Evolutionary conservation across 495 filamentous ascomycete species (phyloP).

Genomic region (Lepraria neglecta): DNA sequence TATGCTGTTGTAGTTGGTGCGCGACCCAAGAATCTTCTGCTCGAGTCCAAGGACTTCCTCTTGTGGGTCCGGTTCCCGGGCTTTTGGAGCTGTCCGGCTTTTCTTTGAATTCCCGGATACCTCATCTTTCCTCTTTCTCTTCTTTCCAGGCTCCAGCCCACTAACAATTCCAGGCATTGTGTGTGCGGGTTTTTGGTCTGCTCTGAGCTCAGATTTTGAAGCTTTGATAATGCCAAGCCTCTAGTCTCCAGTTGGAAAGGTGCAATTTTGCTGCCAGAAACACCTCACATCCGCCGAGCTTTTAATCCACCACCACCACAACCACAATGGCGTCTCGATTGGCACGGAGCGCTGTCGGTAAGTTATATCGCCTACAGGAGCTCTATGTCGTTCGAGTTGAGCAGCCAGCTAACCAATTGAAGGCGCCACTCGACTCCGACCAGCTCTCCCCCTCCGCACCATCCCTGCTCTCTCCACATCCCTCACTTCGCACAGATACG

Average conservation of each 20-base stretch:
- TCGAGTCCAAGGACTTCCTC: constrained; percentile 63
- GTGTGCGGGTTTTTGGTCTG: neutral
- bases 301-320: neutral
- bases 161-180: neutral
- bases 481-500: constrained; percentile 57
- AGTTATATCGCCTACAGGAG: constrained; percentile 34
- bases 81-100: constrained; percentile 40
- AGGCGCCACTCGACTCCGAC: constrained; percentile 89
- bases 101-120: constrained; percentile 24
- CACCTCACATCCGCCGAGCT: constrained; percentile 9
- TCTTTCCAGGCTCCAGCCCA: neutral
- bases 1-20: constrained; percentile 90
- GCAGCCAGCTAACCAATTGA: constrained; percentile 24
- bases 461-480: constrained; percentile 63
- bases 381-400: constrained; percentile 21
- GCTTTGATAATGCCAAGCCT: constrained; percentile 15
- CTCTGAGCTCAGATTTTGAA: neutral
- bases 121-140: constrained; percentile 12
- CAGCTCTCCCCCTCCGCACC: constrained; percentile 59
- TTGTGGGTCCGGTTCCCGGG: constrained; percentile 34
- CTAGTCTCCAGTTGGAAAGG: constrained; percentile 6
- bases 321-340: constrained; percentile 88
- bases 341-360: constrained; percentile 86
- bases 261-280: neutral
- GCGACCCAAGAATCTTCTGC: constrained; percentile 71